These are phyloP conservation scores for Elsinoe perseae DNA, from an alignment of 2,329 filamentous ascomycete genomes.

Conservation along the genomic window DNA sequence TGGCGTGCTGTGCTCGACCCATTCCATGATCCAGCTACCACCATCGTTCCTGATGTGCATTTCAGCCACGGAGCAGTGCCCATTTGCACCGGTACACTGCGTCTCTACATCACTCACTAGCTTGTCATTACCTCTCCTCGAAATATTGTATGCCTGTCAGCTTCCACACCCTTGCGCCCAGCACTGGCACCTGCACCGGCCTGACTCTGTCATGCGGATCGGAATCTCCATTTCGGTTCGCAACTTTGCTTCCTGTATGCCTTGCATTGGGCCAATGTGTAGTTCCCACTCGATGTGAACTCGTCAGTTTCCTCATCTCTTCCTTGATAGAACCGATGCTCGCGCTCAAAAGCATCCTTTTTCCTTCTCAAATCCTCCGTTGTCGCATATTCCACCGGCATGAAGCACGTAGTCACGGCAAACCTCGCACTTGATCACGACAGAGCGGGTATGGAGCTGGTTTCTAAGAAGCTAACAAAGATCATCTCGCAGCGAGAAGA, in stretches of 20 bases:
- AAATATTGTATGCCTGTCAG: conserved; percentile 38
- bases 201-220: conserved; percentile 29
- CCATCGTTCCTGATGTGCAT: not conserved
- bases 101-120: too few relatives aligned
- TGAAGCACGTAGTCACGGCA: conserved; percentile 26
- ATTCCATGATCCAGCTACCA: not conserved
- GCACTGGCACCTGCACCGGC: conserved; percentile 32
- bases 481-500: not conserved
- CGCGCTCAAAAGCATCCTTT: conserved; percentile 15
- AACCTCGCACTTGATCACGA: too few relatives aligned
- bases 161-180: conserved; percentile 36
- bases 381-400: conserved; percentile 15
- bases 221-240: conserved; percentile 24
- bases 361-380: conserved; percentile 15
- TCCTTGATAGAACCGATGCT: not conserved
- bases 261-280: conserved; percentile 3
- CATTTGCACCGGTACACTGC: too few relatives aligned
- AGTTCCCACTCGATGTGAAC: not conserved
- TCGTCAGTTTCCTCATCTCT: not conserved
- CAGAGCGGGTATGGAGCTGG: too few relatives aligned
- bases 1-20: not conserved
- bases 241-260: not conserved
- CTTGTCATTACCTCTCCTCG: not conserved
- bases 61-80: too few relatives aligned
- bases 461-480: too few relatives aligned